Evolutionary conservation across 129 eudicot species (phyloP).

Genomic region (Escallonia herrerae): DNA sequence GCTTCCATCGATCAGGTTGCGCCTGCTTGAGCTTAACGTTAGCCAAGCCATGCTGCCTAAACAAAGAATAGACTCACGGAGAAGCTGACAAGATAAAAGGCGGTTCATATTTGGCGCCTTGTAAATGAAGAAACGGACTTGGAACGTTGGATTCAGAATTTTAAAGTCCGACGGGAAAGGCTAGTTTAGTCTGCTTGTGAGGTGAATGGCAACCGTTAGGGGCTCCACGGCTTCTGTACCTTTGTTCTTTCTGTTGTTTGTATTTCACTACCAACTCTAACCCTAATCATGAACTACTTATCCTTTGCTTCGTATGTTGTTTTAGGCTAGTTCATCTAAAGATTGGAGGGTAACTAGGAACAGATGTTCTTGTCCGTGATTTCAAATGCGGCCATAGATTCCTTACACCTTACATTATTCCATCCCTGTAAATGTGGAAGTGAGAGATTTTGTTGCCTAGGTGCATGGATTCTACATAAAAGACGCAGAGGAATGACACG

Average conservation of each 20-base stretch:
- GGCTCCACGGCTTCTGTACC: background rate
- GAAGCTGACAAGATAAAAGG: slow-evolving; percentile 35
- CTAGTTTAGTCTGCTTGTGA: slow-evolving; percentile 14
- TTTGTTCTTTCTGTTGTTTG: slow-evolving; percentile 31
- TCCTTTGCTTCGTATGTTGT: too few relatives aligned
- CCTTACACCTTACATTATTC: too few relatives aligned
- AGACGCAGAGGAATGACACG: too few relatives aligned
- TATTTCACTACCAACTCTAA: too few relatives aligned
- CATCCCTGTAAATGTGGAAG: too few relatives aligned
- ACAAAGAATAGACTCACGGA: slow-evolving; percentile 10
- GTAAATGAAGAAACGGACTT: slow-evolving; percentile 35
- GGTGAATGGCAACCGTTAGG: background rate
- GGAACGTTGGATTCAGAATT: slow-evolving; percentile 36
- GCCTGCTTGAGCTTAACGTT: background rate
- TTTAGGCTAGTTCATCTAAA: too few relatives aligned
- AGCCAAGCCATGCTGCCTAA: background rate
- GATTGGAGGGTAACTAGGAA: too few relatives aligned
- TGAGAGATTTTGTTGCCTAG: too few relatives aligned
- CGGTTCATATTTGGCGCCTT: slow-evolving; percentile 32
- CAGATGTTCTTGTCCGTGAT: too few relatives aligned
- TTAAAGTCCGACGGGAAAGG: slow-evolving; percentile 26
- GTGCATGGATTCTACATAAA: too few relatives aligned
- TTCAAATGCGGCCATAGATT: too few relatives aligned
- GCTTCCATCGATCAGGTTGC: background rate
- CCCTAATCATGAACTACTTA: too few relatives aligned